Percentiles rank a stretch among this genome's conserved stretches.
Evolutionary conservation across 2,329 filamentous ascomycete species (phyloP).

Genomic region (Colletotrichum ledebouriae): DNA sequence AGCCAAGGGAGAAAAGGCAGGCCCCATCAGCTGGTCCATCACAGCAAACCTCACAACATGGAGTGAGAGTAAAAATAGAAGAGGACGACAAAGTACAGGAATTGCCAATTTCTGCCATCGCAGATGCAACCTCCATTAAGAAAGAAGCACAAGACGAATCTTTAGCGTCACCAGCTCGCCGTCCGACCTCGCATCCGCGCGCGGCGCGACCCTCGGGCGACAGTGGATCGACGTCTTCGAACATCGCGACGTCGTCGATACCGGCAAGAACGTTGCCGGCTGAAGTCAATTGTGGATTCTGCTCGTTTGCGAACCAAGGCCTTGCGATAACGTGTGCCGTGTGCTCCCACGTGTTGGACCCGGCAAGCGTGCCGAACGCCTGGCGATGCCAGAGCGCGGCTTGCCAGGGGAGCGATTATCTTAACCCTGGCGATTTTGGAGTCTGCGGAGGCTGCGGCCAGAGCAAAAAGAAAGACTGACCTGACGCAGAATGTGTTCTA

Average conservation of each 20-base stretch:
- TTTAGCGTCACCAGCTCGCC: not conserved
- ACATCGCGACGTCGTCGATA: slow-evolving; percentile 22
- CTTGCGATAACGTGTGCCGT: slow-evolving; percentile 71
- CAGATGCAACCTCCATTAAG: slow-evolving; percentile 18
- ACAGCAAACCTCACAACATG: not conserved
- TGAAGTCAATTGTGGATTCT: slow-evolving; percentile 66
- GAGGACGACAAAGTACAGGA: not conserved
- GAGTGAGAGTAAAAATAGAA: slow-evolving; percentile 33
- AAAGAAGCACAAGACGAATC: slow-evolving; percentile 19
- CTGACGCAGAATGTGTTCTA: slow-evolving; percentile 11
- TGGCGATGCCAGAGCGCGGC: slow-evolving; percentile 73
- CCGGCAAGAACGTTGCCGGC: slow-evolving; percentile 9
- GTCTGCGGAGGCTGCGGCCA: slow-evolving; percentile 78
- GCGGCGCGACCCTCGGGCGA: not conserved
- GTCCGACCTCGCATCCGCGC: not conserved
- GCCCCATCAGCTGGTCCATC: not conserved
- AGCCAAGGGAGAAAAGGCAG: not conserved
- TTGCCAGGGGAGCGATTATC: slow-evolving; percentile 71
- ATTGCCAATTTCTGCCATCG: slow-evolving; percentile 3
- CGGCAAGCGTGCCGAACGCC: slow-evolving; percentile 63
- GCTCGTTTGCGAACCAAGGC: slow-evolving; percentile 74
- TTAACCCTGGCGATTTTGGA: slow-evolving; percentile 78
- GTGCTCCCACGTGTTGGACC: slow-evolving; percentile 78
- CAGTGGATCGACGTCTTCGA: slow-evolving; percentile 10
- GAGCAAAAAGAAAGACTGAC: slow-evolving; percentile 47